Evolutionary conservation across 768 basidiomycete species (phyloP), one percentile per base, ranked within the genome.

Genomic region (Tulasnella sp.): DNA sequence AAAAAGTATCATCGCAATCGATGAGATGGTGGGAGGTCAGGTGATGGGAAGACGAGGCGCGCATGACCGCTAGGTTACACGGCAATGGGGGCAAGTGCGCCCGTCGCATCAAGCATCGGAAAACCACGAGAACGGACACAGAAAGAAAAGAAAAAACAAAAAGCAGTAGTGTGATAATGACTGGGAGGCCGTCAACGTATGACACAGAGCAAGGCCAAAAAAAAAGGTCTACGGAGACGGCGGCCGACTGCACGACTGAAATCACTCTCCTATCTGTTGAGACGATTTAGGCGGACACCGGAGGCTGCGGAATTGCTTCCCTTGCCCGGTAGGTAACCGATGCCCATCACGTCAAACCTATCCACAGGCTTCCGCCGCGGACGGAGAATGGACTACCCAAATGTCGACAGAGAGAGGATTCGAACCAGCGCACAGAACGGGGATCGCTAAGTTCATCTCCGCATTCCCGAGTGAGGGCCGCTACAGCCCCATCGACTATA

Each of bases 241-340:
- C 77, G 77, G 67, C 69, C 69, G 40, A 35, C 69, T 57, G 71
- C 77, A 69, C 77, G 77, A 48, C 77, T 77, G 77, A 77, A 77
- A 77, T 77, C 77, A 77, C 77, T 77, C 77, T 77, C 77, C 77
- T 77, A 77, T 77, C 77, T 77, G 77, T 77, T 77, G 77, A 77
- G 77, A 77, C 77, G 70, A 77, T 51, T 57, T 55, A 46, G 77
- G 77, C 48, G 77, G 55, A 70, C 42, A 23, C 35, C 32, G 29
- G 70, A 48, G 71, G 70, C 77, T 77, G 77, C 77, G 77, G 77
- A 77, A 77, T 77, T 73, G 55, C 77, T 77, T 77, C 77, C 77
- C 77, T 77, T 73, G 77, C 77, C 71, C 55, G 26, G 37, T 42
- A 39, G n/a, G 42, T 26, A 13, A 35, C 77, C 42, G 44, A 29